A percentile compares a stretch with the other conserved stretches of the same genome.
These are phyloP conservation scores for Pyrrhoderma noxium DNA, from an alignment of 1,284 basidiomycete genomes.

Conservation along the genomic window DNA sequence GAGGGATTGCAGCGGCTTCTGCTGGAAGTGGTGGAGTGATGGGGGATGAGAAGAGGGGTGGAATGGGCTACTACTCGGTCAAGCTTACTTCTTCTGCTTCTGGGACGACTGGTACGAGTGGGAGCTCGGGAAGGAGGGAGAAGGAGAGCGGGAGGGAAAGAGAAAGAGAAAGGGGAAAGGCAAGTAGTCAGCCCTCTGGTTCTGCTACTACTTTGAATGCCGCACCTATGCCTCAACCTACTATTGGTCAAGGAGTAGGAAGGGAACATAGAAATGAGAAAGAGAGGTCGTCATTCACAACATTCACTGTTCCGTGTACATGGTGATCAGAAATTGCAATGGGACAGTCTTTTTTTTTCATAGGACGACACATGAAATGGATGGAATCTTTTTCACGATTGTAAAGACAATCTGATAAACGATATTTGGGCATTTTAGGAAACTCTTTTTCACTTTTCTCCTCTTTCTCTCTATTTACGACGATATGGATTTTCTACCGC, in stretches of 20 bases:
- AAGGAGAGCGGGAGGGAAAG: constrained; percentile 5
- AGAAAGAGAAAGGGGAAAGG: constrained; percentile 1
- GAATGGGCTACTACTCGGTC: constrained; percentile 3
- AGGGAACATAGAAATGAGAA: background rate
- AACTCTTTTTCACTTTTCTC: too few relatives aligned
- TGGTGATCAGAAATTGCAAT: constrained; percentile 13
- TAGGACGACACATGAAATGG: too few relatives aligned
- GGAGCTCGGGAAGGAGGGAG: background rate
- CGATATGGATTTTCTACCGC: too few relatives aligned
- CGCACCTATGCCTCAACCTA: background rate
- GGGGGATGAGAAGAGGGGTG: constrained; percentile 7
- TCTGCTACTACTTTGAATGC: background rate
- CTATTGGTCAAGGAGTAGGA: background rate
- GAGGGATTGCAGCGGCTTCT: too few relatives aligned
- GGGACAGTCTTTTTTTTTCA: background rate
- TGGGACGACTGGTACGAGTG: background rate
- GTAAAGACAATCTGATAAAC: too few relatives aligned
- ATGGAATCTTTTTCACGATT: too few relatives aligned
- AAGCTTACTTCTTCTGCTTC: background rate
- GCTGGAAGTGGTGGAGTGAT: background rate
- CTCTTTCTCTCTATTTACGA: too few relatives aligned
- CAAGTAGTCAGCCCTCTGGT: background rate
- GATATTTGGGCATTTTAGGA: too few relatives aligned
- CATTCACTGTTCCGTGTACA: constrained; percentile 16
- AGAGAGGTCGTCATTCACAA: constrained; percentile 3